Evolutionary conservation across 23 red algal genomes (phyloP).

Genomic region (Agarophyton chilense): DNA sequence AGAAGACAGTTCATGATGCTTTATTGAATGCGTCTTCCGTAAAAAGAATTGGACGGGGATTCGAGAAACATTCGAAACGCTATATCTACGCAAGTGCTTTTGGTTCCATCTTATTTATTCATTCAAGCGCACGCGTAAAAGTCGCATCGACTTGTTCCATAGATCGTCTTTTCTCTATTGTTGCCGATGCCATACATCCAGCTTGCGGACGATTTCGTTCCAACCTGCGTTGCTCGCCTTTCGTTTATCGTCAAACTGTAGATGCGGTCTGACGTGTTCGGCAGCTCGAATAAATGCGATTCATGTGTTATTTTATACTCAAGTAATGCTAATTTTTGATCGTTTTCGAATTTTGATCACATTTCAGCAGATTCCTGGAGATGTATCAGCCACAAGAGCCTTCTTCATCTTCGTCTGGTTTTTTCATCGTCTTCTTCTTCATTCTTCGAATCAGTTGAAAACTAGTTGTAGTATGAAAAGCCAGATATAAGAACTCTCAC

Average conservation of each 20-base stretch:
- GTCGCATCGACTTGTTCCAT: slow-evolving; percentile 44
- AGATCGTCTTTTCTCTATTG: slow-evolving; percentile 41
- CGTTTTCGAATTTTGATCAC: slow-evolving; percentile 15
- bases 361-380: slow-evolving; percentile 16
- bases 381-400: slow-evolving; percentile 8
- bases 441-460: background rate
- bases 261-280: slow-evolving; percentile 43
- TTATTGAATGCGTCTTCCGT: background rate
- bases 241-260: slow-evolving; percentile 33
- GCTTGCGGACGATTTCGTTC: slow-evolving; percentile 29
- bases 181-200: slow-evolving; percentile 43
- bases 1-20: background rate
- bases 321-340: background rate
- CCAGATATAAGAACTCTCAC: background rate
- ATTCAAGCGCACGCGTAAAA: slow-evolving; percentile 4
- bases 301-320: slow-evolving; percentile 14
- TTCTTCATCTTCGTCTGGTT: slow-evolving; percentile 10
- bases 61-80: slow-evolving; percentile 50
- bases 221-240: slow-evolving; percentile 38
- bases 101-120: slow-evolving; percentile 51
- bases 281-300: slow-evolving; percentile 34
- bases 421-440: background rate
- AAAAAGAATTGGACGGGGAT: background rate
- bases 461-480: no score
- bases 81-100: slow-evolving; percentile 22